Conservation (phyloP, 441 rosid species). For the Populus hybrid region DNA sequence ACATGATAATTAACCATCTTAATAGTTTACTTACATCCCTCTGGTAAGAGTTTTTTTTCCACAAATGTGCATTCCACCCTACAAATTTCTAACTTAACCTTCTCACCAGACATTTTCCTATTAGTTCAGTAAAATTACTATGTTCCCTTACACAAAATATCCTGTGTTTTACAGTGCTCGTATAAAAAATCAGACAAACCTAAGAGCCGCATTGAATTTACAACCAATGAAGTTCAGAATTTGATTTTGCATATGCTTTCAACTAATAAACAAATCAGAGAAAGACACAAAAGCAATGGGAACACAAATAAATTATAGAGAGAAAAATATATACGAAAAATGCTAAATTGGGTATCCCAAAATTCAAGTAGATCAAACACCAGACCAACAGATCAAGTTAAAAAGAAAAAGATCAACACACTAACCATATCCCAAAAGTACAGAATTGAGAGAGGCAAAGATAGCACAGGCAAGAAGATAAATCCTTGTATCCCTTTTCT, state of each 20-base stretch:
- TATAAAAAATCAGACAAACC: not conserved
- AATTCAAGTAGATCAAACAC: not conserved
- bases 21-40: not conserved
- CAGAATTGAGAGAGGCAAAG: constrained; percentile 80
- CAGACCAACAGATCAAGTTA: not conserved
- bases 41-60: no score
- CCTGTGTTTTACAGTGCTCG: not conserved
- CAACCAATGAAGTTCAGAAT: not conserved
- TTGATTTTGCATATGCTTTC: not conserved
- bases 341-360: not conserved
- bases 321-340: not conserved
- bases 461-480: constrained; percentile 68
- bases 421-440: constrained; percentile 85
- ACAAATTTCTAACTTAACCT: not conserved
- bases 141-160: not conserved
- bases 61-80: not conserved
- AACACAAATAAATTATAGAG: not conserved
- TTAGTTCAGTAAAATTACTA: not conserved
- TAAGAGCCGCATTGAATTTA: not conserved
- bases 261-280: not conserved
- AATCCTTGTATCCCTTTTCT: constrained; percentile 30
- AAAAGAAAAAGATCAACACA: not conserved
- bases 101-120: not conserved
- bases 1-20: not conserved
- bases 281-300: not conserved